Evolutionary conservation across 2,329 filamentous ascomycete species (phyloP).

Genomic region (Aspergillus pseudoterreus): DNA sequence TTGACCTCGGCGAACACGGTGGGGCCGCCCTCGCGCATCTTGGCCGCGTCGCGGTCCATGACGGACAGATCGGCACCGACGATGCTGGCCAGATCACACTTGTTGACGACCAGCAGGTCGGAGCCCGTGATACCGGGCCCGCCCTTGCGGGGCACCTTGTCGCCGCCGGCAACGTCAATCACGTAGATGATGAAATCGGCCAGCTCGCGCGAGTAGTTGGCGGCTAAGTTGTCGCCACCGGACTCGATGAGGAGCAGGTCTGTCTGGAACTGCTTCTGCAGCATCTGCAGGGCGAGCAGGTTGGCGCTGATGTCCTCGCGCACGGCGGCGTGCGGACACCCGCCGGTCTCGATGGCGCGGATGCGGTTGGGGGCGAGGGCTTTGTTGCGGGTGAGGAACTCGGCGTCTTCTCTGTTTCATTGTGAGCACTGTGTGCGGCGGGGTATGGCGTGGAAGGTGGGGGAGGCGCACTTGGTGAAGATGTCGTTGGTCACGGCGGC

Average conservation of each 20-base stretch:
- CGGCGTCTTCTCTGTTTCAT: slow-evolving; percentile 73
- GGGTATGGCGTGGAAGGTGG: not conserved
- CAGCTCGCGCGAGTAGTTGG: slow-evolving; percentile 92
- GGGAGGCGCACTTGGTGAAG: slow-evolving; percentile 66
- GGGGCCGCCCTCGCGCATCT: slow-evolving; percentile 92
- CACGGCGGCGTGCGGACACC: slow-evolving; percentile 94
- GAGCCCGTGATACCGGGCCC: slow-evolving; percentile 96
- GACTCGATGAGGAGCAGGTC: slow-evolving; percentile 92
- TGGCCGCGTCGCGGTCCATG: slow-evolving; percentile 91
- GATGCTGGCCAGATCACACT: slow-evolving; percentile 88
- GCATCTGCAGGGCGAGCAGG: slow-evolving; percentile 83
- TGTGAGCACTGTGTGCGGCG: slow-evolving; percentile 6
- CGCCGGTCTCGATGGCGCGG: slow-evolving; percentile 93
- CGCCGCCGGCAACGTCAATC: slow-evolving; percentile 92
- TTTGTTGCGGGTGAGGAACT: slow-evolving; percentile 84
- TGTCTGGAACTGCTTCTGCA: slow-evolving; percentile 74
- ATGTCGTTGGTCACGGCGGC: slow-evolving; percentile 98
- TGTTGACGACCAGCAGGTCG: slow-evolving; percentile 91
- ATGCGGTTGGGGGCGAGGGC: slow-evolving; percentile 82
- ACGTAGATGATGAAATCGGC: slow-evolving; percentile 99
- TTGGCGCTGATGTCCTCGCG: slow-evolving; percentile 96
- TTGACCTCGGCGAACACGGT: slow-evolving; percentile 98
- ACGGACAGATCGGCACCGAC: slow-evolving; percentile 86
- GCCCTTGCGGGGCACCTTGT: slow-evolving; percentile 95
- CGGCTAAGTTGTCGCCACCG: slow-evolving; percentile 92